phyloP scores from a whole-genome alignment of 228 moss, liverwort and hornwort species.

The Sphagnum fallax region DNA sequence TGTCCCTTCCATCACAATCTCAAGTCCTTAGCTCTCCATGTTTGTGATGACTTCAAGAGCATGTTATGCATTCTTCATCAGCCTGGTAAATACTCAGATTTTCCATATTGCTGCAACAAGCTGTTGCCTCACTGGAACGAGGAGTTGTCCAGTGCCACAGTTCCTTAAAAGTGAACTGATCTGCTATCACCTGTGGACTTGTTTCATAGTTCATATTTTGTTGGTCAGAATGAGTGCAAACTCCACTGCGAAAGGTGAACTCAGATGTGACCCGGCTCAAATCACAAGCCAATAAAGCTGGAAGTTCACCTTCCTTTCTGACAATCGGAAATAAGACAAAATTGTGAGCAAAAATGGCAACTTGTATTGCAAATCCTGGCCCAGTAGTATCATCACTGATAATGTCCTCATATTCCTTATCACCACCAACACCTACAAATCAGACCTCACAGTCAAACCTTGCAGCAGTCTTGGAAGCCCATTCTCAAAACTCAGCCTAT shows the following conservation, averaged over 20 bases:
- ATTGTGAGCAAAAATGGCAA: conserved; percentile 64
- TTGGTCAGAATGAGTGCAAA: too few species aligned
- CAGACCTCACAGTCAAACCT: conserved; percentile 50
- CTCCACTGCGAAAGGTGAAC: too few species aligned
- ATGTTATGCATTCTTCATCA: too few species aligned
- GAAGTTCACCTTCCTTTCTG: neutral
- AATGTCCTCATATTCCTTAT: too few species aligned
- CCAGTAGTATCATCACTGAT: conserved; percentile 69
- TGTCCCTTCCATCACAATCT: too few species aligned
- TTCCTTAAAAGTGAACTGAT: conserved; percentile 19
- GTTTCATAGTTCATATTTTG: neutral
- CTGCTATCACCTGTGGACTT: conserved; percentile 3
- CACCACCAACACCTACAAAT: conserved; percentile 84
- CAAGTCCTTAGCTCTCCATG: too few species aligned
- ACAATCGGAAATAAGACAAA: conserved; percentile 3
- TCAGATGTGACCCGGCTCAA: too few species aligned
- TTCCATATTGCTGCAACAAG: too few species aligned
- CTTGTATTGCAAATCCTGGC: conserved; percentile 93
- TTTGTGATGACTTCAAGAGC: too few species aligned
- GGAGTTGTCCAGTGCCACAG: conserved; percentile 37
- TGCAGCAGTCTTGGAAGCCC: conserved; percentile 57
- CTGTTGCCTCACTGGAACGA: too few species aligned
- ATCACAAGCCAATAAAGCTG: neutral
- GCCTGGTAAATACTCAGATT: too few species aligned
- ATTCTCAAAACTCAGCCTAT: conserved; percentile 72